These are phyloP conservation scores for Epichloe sp. DNA, from an alignment of 2,329 filamentous ascomycete genomes.

Conservation along the genomic window DNA sequence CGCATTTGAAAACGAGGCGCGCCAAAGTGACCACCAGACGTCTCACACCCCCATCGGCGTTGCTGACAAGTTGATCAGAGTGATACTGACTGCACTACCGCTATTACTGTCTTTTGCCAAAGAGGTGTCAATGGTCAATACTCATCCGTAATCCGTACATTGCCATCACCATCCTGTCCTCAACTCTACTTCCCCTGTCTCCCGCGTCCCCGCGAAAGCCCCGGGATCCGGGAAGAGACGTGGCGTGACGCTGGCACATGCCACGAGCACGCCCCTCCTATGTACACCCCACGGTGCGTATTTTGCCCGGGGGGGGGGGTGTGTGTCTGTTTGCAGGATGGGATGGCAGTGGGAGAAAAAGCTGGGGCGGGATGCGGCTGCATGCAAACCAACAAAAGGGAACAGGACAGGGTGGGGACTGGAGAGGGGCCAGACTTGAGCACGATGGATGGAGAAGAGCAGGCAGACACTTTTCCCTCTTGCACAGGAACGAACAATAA, in stretches of 20 bases:
- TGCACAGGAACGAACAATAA: background rate
- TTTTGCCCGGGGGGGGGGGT: background rate
- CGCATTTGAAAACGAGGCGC: background rate
- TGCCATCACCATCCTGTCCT: too few species aligned
- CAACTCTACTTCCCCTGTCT: background rate
- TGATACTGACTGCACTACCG: too few species aligned
- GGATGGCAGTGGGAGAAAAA: background rate
- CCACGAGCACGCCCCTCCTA: background rate
- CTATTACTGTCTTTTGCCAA: too few species aligned
- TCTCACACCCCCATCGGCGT: background rate
- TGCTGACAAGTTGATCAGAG: background rate
- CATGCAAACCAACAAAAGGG: background rate
- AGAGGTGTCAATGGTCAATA: too few species aligned
- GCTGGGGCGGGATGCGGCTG: constrained; percentile 1
- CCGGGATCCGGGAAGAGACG: constrained; percentile 5
- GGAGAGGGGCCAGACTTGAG: background rate
- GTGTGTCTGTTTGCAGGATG: background rate
- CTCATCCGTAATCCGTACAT: too few species aligned
- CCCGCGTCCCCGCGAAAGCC: constrained; percentile 1
- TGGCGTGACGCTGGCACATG: constrained; percentile 4
- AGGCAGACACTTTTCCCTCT: background rate
- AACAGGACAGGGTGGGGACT: background rate
- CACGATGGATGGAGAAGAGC: background rate
- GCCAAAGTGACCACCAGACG: background rate
- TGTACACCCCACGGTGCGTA: too few species aligned